phyloP scores from a whole-genome alignment of 2,329 filamentous ascomycete species.

The Biscogniauxia mediterranea region DNA sequence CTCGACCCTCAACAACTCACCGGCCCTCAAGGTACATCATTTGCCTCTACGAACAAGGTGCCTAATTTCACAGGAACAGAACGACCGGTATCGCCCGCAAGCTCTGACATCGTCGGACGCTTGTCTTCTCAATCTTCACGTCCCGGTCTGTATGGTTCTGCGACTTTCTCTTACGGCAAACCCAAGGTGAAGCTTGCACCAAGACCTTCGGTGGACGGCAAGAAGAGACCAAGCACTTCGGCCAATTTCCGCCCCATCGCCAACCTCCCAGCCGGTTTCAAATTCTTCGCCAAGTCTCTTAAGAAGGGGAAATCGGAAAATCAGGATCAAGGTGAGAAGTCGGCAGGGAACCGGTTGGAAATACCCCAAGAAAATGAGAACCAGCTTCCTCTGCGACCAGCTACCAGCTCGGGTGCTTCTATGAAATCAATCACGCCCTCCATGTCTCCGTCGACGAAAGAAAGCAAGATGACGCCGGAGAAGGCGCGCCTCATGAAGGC shows the following conservation, averaged over 20 bases:
- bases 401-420: conserved; percentile 46
- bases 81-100: conserved; percentile 44
- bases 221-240: conserved; percentile 60
- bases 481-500: conserved; percentile 94
- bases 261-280: conserved; percentile 77
- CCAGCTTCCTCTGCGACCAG: conserved; percentile 39
- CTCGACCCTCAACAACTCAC: conserved; percentile 52
- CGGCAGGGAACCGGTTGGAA: conserved; percentile 35
- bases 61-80: conserved; percentile 50
- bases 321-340: conserved; percentile 26
- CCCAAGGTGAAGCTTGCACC: conserved; percentile 89
- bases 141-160: conserved; percentile 49
- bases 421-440: conserved; percentile 42
- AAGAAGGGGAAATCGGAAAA: conserved; percentile 48
- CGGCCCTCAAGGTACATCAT: conserved; percentile 49
- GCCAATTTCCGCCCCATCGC: conserved; percentile 70
- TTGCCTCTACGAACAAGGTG: conserved; percentile 48
- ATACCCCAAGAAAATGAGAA: conserved; percentile 28
- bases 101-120: conserved; percentile 41
- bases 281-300: conserved; percentile 59
- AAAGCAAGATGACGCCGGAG: conserved; percentile 71
- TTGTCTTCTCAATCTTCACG: conserved; percentile 53
- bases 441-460: conserved; percentile 37
- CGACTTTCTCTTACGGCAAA: conserved; percentile 55
- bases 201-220: conserved; percentile 69